Conservation (phyloP, 1,284 basidiomycete species). For the Afroboletus lepidellus region DNA sequence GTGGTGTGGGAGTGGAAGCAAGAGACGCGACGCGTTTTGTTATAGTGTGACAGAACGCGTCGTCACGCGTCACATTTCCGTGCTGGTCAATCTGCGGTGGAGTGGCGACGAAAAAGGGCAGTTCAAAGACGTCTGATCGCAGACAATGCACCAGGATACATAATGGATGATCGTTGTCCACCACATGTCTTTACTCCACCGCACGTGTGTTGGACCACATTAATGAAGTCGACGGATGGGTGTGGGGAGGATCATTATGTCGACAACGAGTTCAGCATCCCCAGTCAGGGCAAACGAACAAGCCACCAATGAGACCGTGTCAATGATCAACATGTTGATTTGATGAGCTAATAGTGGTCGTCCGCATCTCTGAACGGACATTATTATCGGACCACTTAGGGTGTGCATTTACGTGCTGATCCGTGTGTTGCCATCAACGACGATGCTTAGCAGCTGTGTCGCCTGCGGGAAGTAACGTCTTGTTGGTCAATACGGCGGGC, state of each 20-base stretch:
- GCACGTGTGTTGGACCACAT: neutral
- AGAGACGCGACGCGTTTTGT: conserved; percentile 7
- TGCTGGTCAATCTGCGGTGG: neutral
- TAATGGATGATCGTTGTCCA: neutral
- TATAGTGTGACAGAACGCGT: conserved; percentile 24
- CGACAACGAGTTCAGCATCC: neutral
- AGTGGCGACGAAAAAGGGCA: too few relatives aligned
- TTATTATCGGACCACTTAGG: neutral
- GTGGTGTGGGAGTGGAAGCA: too few relatives aligned
- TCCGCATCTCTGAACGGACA: neutral
- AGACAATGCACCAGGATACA: too few relatives aligned
- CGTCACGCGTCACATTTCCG: conserved; percentile 18
- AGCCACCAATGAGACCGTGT: neutral
- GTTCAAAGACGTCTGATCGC: too few relatives aligned
- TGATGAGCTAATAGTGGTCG: neutral
- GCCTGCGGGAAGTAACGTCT: neutral
- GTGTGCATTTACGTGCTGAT: conserved; percentile 6
- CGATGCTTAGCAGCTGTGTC: neutral
- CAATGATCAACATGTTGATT: conserved; percentile 5
- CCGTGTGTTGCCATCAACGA: conserved; percentile 1
- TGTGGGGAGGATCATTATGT: neutral
- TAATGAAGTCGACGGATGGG: neutral
- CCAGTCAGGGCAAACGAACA: neutral
- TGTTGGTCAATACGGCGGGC: neutral
- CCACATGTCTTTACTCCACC: too few relatives aligned